Base-by-base conservation (phyloP, 2,329 filamentous ascomycete species). In the Pyrenophora seminiperda region DNA sequence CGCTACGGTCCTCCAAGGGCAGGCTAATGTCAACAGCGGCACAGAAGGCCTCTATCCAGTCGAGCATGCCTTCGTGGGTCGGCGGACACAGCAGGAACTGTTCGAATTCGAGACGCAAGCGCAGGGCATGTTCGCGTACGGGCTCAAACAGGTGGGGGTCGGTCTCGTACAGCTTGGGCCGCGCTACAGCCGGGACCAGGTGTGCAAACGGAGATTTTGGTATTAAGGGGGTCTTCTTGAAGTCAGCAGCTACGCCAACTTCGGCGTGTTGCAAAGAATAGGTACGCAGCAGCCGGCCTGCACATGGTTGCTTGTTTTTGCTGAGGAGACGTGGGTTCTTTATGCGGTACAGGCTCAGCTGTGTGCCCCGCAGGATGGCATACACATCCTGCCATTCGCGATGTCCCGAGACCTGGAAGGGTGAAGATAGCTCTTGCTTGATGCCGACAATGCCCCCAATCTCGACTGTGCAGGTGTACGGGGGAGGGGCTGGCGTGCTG, bases 191-290 rank as follows among this genome's bases (percentile, higher is more conserved):
- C 17, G 77, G 77, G 2, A 80, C 69, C 18, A 80, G 63, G 53
- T 77, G 73, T 7, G 76, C 78, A 32, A 80, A 70, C 4, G 75
- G 68, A 9, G 73, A 76, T 47, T 75, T 75, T 7, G 77, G 78
- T 0, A 73, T 58, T 22, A 79, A 57, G 2, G 73, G 50, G 0
- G 66, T 68, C 81, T 90, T 89, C 62, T 81, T 79, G 67, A 89
- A 87, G 70, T 91, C 88, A 13, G 84, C 81, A 7, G 89, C 88
- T 54, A 91, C 82, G 9, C 88, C 88, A 17, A 88, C 83, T 70
- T 91, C 88, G 17, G 88, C 88, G 66, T 91, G 86, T 56, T 90
- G 81, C 39, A 91, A 77, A 43, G 84, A 88, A 67, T 90, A 91
- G n/a, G 80, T 82, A 67, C 79, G 83, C 56, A 90, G 75, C 30